Percentiles rank a stretch among this genome's conserved stretches.
These are phyloP conservation scores for Quercus rubra DNA, from an alignment of 306 rosid genomes.

Conservation along the genomic window DNA sequence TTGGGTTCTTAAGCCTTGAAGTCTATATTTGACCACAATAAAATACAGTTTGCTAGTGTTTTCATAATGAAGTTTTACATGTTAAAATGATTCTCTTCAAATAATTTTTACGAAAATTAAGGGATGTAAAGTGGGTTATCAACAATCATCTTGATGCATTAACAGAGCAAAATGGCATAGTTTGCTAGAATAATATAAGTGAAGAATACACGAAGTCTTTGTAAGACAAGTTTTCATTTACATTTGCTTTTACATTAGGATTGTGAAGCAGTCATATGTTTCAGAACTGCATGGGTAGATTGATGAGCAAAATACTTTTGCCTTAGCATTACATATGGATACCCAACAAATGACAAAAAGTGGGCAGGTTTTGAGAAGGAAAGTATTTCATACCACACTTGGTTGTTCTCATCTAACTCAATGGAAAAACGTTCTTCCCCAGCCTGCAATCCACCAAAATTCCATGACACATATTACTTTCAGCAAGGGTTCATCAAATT, in stretches of 20 bases:
- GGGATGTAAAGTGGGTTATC: too few species aligned
- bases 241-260: conserved; percentile 18
- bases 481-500: too few species aligned
- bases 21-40: too few species aligned
- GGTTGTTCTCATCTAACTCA: background rate
- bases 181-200: background rate
- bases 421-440: too few species aligned
- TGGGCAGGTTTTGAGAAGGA: conserved; percentile 92
- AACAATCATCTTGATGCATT: background rate
- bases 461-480: too few species aligned
- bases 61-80: too few species aligned
- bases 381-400: conserved; percentile 85
- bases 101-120: too few species aligned
- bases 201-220: background rate
- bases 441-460: too few species aligned
- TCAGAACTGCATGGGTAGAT: conserved; percentile 61
- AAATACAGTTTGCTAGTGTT: too few species aligned
- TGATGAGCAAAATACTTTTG: conserved; percentile 81
- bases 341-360: conserved; percentile 64
- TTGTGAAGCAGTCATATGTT: conserved; percentile 41
- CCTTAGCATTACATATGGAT: conserved; percentile 77
- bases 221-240: background rate
- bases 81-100: too few species aligned
- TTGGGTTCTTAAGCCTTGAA: too few species aligned
- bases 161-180: background rate